phyloP scores from a whole-genome alignment of 768 basidiomycete genomes.

The Favolaschia claudopus region DNA sequence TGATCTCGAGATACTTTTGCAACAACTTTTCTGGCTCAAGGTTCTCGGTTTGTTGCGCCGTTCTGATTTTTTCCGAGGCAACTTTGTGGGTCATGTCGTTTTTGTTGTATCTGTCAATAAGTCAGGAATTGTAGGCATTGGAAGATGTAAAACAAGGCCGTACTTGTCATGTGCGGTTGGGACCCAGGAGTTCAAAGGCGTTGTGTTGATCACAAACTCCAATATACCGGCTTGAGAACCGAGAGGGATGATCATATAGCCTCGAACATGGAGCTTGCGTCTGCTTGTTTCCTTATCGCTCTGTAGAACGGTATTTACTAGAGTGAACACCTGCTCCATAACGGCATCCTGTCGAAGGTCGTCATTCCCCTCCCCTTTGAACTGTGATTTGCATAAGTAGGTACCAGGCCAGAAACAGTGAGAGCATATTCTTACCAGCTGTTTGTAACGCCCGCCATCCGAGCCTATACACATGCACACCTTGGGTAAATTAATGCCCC shows the following conservation, averaged over 20 bases:
- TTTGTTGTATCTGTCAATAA: constrained; percentile 68
- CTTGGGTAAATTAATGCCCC: constrained; percentile 87
- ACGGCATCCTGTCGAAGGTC: constrained; percentile 97
- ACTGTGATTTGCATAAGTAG: constrained; percentile 52
- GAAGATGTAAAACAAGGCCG: constrained; percentile 26
- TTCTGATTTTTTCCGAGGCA: constrained; percentile 31
- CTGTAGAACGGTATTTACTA: constrained; percentile 81
- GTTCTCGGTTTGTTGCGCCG: constrained; percentile 35
- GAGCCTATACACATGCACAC: constrained; percentile 74
- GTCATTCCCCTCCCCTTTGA: constrained; percentile 90
- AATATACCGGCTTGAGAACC: constrained; percentile 82
- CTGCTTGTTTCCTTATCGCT: constrained; percentile 79
- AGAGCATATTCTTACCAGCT: constrained; percentile 73
- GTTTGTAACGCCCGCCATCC: constrained; percentile 71
- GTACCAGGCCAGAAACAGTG: not conserved
- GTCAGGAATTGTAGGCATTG: not conserved
- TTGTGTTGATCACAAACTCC: constrained; percentile 89
- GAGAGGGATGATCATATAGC: constrained; percentile 91
- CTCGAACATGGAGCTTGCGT: constrained; percentile 77
- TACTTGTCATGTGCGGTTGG: constrained; percentile 66
- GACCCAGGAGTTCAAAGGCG: constrained; percentile 71
- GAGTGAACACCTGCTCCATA: constrained; percentile 96
- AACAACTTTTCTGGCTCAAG: constrained; percentile 37
- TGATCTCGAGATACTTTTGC: constrained; percentile 43
- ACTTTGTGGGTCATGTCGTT: constrained; percentile 54